phyloP scores from a whole-genome alignment of 192 early-diverging fungal species.

The Podila horticola region DNA sequence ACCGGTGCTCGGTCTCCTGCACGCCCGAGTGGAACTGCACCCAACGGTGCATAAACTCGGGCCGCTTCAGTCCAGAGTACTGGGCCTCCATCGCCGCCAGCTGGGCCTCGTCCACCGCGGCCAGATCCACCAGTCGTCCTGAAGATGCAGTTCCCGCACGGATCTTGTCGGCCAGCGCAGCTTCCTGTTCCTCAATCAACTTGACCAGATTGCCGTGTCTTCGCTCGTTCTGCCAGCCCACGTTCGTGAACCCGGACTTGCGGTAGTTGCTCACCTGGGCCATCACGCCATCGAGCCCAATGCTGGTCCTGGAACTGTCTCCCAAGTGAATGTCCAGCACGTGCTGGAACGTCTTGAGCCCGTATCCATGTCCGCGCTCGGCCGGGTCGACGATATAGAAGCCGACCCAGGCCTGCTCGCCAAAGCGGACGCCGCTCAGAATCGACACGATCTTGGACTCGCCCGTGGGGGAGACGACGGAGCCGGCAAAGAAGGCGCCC shows the following conservation, averaged over 20 bases:
- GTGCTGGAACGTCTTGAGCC: background rate
- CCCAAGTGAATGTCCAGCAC: background rate
- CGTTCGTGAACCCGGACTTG: constrained; percentile 27
- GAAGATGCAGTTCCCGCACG: background rate
- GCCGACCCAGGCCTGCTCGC: constrained; percentile 21
- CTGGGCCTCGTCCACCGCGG: background rate
- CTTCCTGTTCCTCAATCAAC: constrained; percentile 12
- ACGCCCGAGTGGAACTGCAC: constrained; percentile 11
- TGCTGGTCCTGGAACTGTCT: background rate
- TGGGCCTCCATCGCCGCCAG: constrained; percentile 9
- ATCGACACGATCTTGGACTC: background rate
- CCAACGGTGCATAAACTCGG: constrained; percentile 25
- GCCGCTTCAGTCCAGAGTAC: constrained; percentile 33
- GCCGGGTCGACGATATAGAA: constrained; percentile 24
- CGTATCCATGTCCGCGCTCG: constrained; percentile 25
- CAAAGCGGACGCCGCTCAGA: constrained; percentile 10
- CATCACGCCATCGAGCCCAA: constrained; percentile 39
- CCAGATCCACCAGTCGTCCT: background rate
- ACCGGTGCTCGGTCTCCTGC: constrained; percentile 14
- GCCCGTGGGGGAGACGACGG: background rate
- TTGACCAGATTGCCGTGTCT: constrained; percentile 11
- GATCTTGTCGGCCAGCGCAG: constrained; percentile 2
- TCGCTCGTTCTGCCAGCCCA: constrained; percentile 28
- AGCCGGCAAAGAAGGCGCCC: background rate
- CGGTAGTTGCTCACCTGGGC: constrained; percentile 29